These are phyloP conservation scores for Pyrrhoderma lamaoense DNA, from an alignment of 1,284 basidiomycete species.

Conservation along the genomic window DNA sequence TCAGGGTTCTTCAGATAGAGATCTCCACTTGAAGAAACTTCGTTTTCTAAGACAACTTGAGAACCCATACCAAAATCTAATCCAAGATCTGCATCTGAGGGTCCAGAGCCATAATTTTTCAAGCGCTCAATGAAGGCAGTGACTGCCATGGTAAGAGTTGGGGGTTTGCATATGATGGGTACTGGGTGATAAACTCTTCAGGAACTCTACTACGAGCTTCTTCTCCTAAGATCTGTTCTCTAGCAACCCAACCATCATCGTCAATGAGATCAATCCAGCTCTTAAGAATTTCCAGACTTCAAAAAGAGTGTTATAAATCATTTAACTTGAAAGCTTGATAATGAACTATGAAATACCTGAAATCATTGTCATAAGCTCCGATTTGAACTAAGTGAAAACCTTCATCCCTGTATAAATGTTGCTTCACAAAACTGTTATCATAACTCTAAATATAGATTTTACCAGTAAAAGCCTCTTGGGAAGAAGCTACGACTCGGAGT, in stretches of 20 bases:
- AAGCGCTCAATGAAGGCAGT: constrained; percentile 81
- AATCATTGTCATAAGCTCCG: constrained; percentile 86
- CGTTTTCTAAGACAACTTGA: constrained; percentile 38
- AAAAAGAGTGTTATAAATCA: not conserved
- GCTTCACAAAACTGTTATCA: not conserved
- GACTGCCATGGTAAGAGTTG: constrained; percentile 86
- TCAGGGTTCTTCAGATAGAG: constrained; percentile 50
- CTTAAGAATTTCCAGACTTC: constrained; percentile 78
- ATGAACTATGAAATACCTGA: constrained; percentile 48
- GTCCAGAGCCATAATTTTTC: constrained; percentile 37
- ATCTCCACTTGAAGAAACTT: constrained; percentile 30
- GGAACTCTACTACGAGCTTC: constrained; percentile 93
- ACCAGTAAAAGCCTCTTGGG: constrained; percentile 96
- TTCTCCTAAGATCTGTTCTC: constrained; percentile 93
- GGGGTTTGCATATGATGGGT: constrained; percentile 92
- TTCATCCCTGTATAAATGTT: constrained; percentile 64
- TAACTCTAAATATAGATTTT: constrained; percentile 20
- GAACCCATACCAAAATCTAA: constrained; percentile 40
- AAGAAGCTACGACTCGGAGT: constrained; percentile 95
- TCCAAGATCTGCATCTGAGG: constrained; percentile 54
- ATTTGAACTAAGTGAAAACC: constrained; percentile 91
- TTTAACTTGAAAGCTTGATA: constrained; percentile 1
- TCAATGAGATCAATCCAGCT: constrained; percentile 89
- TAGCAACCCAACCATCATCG: constrained; percentile 89
- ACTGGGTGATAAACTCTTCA: constrained; percentile 83